Percentiles rank a stretch among this genome's conserved stretches.
Conservation (phyloP, 108 stramenopile genomes). For the Conticribra guillardii region DNA sequence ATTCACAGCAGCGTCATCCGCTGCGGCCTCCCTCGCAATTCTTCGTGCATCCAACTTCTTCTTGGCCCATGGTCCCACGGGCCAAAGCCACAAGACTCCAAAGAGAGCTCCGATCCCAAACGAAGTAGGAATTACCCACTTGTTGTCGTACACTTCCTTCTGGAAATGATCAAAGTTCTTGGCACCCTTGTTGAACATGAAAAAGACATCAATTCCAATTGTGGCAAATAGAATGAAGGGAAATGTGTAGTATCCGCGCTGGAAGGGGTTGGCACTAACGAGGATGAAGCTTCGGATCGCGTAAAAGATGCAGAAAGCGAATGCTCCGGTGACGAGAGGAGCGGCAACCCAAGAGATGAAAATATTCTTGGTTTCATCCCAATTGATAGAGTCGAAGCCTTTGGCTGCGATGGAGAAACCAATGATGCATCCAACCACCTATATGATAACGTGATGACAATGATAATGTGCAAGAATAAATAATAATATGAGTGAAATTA, state of each 20-base stretch:
- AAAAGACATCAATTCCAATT: constrained; percentile 58
- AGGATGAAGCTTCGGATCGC: constrained; percentile 26
- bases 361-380: constrained; percentile 44
- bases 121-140: constrained; percentile 26
- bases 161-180: constrained; percentile 26
- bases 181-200: constrained; percentile 57
- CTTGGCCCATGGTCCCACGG: constrained; percentile 37
- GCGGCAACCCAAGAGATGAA: constrained; percentile 61
- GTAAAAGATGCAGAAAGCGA: constrained; percentile 38
- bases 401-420: constrained; percentile 63
- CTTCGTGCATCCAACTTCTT: constrained; percentile 14
- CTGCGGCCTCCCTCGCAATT: background rate
- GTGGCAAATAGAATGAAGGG: constrained; percentile 52
- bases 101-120: constrained; percentile 29
- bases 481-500: too few relatives aligned
- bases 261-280: constrained; percentile 38
- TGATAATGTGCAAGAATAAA: background rate
- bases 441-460: background rate
- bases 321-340: constrained; percentile 53
- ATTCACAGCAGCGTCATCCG: background rate
- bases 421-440: constrained; percentile 62
- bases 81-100: constrained; percentile 53
- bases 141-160: constrained; percentile 33
- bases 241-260: constrained; percentile 49
- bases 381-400: constrained; percentile 50